phyloP scores from a whole-genome alignment of 164 flowering plant species.

The Chimonanthus salicifolius region DNA sequence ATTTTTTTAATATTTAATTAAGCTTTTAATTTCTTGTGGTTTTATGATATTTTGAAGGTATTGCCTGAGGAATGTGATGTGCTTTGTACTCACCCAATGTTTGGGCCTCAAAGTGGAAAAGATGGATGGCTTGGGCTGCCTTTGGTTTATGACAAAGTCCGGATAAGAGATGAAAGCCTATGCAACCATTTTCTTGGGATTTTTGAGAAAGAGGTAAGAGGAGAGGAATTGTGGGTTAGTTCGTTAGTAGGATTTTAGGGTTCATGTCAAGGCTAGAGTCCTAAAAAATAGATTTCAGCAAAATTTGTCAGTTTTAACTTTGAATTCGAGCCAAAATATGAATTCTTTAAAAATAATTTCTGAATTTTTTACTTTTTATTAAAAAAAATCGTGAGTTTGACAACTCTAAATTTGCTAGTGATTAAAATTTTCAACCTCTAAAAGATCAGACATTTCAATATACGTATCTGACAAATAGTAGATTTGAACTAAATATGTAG shows the following conservation, averaged over 20 bases:
- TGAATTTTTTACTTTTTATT: too few relatives aligned
- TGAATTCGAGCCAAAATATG: too few relatives aligned
- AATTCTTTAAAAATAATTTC: too few relatives aligned
- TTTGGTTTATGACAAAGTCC: slow-evolving; percentile 57
- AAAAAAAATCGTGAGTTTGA: too few relatives aligned
- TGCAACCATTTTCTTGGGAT: slow-evolving; percentile 50
- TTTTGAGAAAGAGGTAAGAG: slow-evolving; percentile 47
- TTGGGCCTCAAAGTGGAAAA: slow-evolving; percentile 77
- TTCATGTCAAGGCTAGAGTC: too few relatives aligned
- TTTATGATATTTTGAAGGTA: background rate
- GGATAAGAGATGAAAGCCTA: slow-evolving; percentile 38
- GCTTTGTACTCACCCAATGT: slow-evolving; percentile 86
- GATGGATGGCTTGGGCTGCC: slow-evolving; percentile 57
- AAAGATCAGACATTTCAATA: too few relatives aligned
- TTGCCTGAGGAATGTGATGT: slow-evolving; percentile 26
- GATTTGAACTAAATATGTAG: too few relatives aligned
- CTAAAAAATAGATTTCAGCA: too few relatives aligned
- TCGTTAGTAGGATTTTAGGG: background rate
- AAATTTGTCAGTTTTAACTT: too few relatives aligned
- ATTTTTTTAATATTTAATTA: background rate
- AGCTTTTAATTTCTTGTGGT: background rate
- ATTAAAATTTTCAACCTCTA: too few relatives aligned
- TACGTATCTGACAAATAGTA: too few relatives aligned
- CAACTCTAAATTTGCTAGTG: too few relatives aligned
- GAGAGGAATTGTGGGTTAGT: background rate